Evolutionary conservation across 2,329 filamentous ascomycete species (phyloP).

Genomic region (Alternaria brassicae): DNA sequence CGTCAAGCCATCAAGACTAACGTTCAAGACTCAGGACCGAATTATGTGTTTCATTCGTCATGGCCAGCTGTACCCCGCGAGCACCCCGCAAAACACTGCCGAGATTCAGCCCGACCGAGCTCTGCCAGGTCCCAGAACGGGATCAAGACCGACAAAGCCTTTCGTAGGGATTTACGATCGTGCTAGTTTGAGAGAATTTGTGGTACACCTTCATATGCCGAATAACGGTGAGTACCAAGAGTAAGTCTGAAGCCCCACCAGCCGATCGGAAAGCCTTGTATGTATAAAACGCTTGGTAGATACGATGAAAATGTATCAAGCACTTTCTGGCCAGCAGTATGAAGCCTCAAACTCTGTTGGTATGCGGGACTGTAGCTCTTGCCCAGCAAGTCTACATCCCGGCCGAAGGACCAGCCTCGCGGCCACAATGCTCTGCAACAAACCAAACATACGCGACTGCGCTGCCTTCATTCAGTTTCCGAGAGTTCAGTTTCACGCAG

Average conservation of each 20-base stretch:
- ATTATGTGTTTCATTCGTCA: not conserved
- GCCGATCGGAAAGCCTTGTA: not conserved
- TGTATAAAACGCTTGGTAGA: not conserved
- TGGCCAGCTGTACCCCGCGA: conserved; percentile 1
- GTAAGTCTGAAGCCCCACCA: not conserved
- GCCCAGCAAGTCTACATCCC: conserved; percentile 50
- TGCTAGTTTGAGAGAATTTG: not conserved
- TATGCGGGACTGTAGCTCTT: conserved; percentile 13
- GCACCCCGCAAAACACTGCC: conserved; percentile 6
- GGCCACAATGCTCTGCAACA: conserved; percentile 37
- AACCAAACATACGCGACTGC: conserved; percentile 36
- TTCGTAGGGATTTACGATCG: not conserved
- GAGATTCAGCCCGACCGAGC: conserved; percentile 1
- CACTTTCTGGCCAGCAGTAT: conserved; percentile 8
- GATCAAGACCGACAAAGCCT: not conserved
- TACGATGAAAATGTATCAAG: not conserved
- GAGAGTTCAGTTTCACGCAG: conserved; percentile 48
- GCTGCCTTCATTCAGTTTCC: conserved; percentile 41
- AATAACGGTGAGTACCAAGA: conserved; percentile 2
- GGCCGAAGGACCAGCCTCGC: conserved; percentile 34
- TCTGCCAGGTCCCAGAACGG: not conserved
- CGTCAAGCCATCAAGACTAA: not conserved
- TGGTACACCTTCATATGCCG: not conserved
- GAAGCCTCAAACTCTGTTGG: conserved; percentile 22
- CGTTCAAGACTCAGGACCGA: not conserved